Conservation (phyloP, 1,284 basidiomycete species). For the Filobasidium uniguttulatum region DNA sequence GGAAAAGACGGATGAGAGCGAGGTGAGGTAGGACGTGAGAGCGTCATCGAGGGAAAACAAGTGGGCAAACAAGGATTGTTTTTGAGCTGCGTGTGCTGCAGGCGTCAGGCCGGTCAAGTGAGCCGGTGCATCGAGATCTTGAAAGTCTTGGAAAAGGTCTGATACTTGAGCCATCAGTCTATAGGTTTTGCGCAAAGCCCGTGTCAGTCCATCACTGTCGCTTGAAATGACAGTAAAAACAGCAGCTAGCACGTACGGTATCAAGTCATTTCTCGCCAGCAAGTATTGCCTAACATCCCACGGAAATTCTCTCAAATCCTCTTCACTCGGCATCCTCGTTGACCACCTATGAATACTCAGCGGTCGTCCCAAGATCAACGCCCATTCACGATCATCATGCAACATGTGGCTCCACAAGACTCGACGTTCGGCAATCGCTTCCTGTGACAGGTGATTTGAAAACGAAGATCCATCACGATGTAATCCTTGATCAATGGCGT, state of each 20-base stretch:
- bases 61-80: not conserved
- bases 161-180: not conserved
- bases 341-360: slow-evolving; percentile 8
- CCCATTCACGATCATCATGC: slow-evolving; percentile 12
- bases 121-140: not conserved
- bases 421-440: slow-evolving; percentile 6
- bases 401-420: slow-evolving; percentile 10
- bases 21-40: slow-evolving; percentile 5
- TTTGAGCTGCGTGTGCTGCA: not conserved
- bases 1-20: slow-evolving; percentile 4
- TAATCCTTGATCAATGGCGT: slow-evolving; percentile 12
- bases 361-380: slow-evolving; percentile 7
- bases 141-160: not conserved
- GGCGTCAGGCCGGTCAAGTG: not conserved
- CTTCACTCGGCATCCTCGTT: slow-evolving; percentile 8
- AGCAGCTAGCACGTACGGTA: slow-evolving; percentile 5
- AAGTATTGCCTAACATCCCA: slow-evolving; percentile 11
- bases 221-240: too few relatives aligned
- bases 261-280: slow-evolving; percentile 6
- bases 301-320: slow-evolving; percentile 8
- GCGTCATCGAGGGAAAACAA: slow-evolving; percentile 8
- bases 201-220: too few relatives aligned
- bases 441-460: not conserved
- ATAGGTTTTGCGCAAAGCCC: too few relatives aligned
- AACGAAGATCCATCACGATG: not conserved